Evolutionary conservation across 176 grass and related monocot species (phyloP).

Genomic region (Secale cereale): DNA sequence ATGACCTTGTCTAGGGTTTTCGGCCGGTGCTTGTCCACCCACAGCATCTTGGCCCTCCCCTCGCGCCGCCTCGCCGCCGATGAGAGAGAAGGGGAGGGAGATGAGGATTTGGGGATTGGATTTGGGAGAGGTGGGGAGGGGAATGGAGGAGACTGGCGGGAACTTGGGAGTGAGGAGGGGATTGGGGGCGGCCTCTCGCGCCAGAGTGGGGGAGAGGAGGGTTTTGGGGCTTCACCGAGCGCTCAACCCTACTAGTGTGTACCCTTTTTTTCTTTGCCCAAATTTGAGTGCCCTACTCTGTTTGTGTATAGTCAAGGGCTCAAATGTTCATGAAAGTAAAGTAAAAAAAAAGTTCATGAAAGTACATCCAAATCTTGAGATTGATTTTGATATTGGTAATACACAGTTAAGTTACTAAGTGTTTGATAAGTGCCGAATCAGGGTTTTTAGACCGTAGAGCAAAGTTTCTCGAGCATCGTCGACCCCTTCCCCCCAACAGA

Average conservation of each 20-base stretch:
- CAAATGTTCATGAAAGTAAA: not conserved
- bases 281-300: not conserved
- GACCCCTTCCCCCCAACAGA: too few relatives aligned
- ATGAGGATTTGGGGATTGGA: constrained; percentile 16
- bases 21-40: constrained; percentile 98
- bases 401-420: too few relatives aligned
- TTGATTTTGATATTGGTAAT: too few relatives aligned
- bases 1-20: constrained; percentile 86
- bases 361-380: too few relatives aligned
- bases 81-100: not conserved
- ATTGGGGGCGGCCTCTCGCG: constrained; percentile 9
- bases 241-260: not conserved
- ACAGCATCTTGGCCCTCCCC: constrained; percentile 63
- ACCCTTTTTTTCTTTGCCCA: not conserved
- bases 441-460: too few relatives aligned
- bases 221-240: not conserved
- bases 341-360: too few relatives aligned
- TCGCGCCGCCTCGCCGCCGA: not conserved
- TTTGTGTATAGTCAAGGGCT: too few relatives aligned
- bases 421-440: too few relatives aligned
- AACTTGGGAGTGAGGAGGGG: not conserved
- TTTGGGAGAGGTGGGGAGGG: not conserved
- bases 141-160: constrained; percentile 38
- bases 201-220: not conserved
- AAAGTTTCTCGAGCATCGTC: too few relatives aligned